Base-by-base conservation (phyloP, 805 yeast species). In the Citeromyces nyonsensis region DNA sequence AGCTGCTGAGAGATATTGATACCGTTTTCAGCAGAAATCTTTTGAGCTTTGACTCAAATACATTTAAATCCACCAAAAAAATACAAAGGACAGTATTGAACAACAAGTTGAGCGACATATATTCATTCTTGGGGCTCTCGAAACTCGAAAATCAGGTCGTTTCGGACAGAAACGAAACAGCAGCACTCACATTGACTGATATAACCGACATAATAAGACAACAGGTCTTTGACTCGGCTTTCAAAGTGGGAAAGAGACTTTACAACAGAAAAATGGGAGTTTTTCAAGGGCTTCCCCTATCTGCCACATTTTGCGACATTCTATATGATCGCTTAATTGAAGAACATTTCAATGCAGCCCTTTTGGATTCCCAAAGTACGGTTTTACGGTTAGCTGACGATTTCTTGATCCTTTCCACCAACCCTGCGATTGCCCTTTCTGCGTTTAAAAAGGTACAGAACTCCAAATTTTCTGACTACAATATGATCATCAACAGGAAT, bases 221-320 rank as follows among this genome's bases (percentile, higher is more conserved):
- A n/a, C 85, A 81, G 36, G 48, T 84, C 10, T 52, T 53, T n/a
- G 52, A 61, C 9, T 63, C 81, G 0, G 54, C 62, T 0, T 51
- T 76, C 0, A 49, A 50, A 18, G 48, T 66, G 2, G 54, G 56
- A 4, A 44, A 49, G 1, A 38, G 42, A 6, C 50, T 57, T 3
- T 67, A 59, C 43, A 44, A 48, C n/a, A 56, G 94, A 36, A 67
- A 55, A 28, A 49, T 56, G 7, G 97, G 97, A 0, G 61, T 88
- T 0, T 85, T 77, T 34, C 97, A 86, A 54, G 97, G 97, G 0
- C 69, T 83, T 6, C 73, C 76, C 2, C 49, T 85, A 4, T 88
- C 94, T 35, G 66, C 80, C 1, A 57, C 74, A 4, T 59, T 86
- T 25, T 84, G 94, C 39, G 82, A 84, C 39, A 40, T 84, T 1